Conservation (phyloP, 2,329 filamentous ascomycete genomes). For the Purpureocillium takamizusanense region DNA sequence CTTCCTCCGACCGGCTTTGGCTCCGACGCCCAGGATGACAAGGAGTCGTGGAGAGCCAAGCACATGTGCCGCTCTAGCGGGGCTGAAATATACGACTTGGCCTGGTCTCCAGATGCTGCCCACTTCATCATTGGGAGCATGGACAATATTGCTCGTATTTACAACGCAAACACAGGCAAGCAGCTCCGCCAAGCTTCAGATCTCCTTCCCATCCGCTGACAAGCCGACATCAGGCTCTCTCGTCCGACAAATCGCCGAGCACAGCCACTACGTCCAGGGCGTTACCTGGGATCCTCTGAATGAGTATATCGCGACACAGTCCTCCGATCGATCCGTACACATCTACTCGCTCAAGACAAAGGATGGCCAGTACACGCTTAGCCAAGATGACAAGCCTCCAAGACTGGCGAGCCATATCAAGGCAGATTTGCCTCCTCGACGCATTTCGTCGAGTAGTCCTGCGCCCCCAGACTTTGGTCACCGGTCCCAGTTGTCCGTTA, state of each 20-base stretch:
- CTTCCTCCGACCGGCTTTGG: conserved; percentile 61
- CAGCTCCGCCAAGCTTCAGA: conserved; percentile 1
- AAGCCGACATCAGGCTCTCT: conserved; percentile 36
- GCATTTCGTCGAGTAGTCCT: conserved; percentile 86
- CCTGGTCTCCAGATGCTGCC: conserved; percentile 94
- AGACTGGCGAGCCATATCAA: conserved; percentile 70
- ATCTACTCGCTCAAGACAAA: conserved; percentile 96
- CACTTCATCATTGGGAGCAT: conserved; percentile 99
- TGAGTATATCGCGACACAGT: conserved; percentile 96
- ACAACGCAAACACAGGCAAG: conserved; percentile 83
- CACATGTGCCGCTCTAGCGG: conserved; percentile 95
- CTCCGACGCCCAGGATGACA: conserved; percentile 80
- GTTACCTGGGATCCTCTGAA: conserved; percentile 98
- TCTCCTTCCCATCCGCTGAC: conserved; percentile 3
- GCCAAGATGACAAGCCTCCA: conserved; percentile 56
- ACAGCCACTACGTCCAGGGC: conserved; percentile 96
- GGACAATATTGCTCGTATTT: conserved; percentile 97
- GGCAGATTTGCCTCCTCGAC: conserved; percentile 85
- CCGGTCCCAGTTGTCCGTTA: conserved; percentile 52
- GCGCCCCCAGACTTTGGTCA: conserved; percentile 75
- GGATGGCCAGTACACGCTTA: conserved; percentile 85
- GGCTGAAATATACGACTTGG: conserved; percentile 94
- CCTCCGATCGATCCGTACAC: conserved; percentile 94
- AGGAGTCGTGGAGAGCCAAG: conserved; percentile 93
- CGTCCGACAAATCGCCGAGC: conserved; percentile 90